Conservation (phyloP, 163 green algal genomes). For the Scenedesmus sp. region DNA sequence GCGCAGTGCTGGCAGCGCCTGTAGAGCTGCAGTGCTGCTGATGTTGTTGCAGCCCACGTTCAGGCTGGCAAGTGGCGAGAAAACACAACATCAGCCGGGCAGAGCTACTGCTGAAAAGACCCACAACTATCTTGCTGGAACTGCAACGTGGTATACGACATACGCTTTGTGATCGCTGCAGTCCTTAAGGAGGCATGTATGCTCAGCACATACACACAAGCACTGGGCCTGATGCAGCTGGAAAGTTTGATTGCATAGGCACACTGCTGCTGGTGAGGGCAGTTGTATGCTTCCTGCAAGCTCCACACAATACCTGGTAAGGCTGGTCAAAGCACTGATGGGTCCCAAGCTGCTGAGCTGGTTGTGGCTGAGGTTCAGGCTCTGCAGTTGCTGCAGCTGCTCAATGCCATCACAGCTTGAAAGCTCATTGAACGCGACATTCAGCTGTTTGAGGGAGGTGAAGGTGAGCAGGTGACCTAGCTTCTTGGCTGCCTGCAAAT, state of each 20-base stretch:
- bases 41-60: conserved; percentile 18
- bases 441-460: not conserved
- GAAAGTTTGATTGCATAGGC: too few species aligned
- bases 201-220: too few species aligned
- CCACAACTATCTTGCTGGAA: too few species aligned
- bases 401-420: not conserved
- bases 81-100: not conserved
- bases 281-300: not conserved
- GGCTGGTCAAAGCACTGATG: not conserved
- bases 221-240: too few species aligned
- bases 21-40: conserved; percentile 3
- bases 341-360: conserved; percentile 7
- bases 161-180: too few species aligned
- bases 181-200: too few species aligned
- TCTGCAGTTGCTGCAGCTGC: not conserved
- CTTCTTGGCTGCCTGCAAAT: not conserved
- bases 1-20: not conserved
- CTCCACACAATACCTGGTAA: not conserved
- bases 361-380: conserved; percentile 31
- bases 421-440: conserved; percentile 24
- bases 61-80: not conserved
- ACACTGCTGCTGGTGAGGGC: too few species aligned
- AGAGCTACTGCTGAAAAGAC: too few species aligned
- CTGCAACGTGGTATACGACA: too few species aligned
- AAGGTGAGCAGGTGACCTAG: not conserved